Conservation (phyloP, 1,284 basidiomycete species). For the Cutaneotrichosporon arboriforme region DNA sequence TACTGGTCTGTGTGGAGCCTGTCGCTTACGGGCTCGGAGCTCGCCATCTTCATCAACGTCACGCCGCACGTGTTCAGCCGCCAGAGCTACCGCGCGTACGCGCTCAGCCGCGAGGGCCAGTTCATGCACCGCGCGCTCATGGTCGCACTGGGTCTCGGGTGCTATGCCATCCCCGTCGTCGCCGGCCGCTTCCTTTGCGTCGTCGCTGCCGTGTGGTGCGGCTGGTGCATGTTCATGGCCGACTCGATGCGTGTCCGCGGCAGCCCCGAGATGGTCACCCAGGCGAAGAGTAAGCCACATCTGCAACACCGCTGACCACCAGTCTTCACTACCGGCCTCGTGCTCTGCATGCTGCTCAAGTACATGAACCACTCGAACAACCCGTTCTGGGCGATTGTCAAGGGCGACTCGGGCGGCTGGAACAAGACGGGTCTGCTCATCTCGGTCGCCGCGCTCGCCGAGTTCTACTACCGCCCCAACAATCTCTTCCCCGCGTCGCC, state of each 20-base stretch:
- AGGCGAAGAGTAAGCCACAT: conserved; percentile 56
- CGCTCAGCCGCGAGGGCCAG: conserved; percentile 53
- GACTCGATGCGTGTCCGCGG: conserved; percentile 55
- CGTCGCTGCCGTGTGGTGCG: conserved; percentile 54
- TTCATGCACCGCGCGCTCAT: conserved; percentile 54
- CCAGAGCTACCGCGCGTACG: conserved; percentile 51
- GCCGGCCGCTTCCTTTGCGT: conserved; percentile 58
- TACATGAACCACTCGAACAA: conserved; percentile 75
- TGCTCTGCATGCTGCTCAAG: conserved; percentile 66
- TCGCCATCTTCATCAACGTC: conserved; percentile 62
- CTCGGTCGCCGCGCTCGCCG: conserved; percentile 37
- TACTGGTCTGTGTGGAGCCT: conserved; percentile 90
- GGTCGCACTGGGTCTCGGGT: conserved; percentile 56
- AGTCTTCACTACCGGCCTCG: conserved; percentile 66
- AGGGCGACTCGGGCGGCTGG: conserved; percentile 62
- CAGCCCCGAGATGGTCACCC: conserved; percentile 48
- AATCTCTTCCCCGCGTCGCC: conserved; percentile 35
- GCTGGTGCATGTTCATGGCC: conserved; percentile 55
- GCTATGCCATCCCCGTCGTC: conserved; percentile 58
- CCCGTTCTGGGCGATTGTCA: conserved; percentile 78
- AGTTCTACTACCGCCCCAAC: conserved; percentile 36
- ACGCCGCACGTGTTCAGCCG: conserved; percentile 61
- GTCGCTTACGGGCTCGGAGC: conserved; percentile 61
- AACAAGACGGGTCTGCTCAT: conserved; percentile 61
- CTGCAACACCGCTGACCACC: background rate